Conservation (phyloP, 257 asterid species). For the Cinchona pubescens region DNA sequence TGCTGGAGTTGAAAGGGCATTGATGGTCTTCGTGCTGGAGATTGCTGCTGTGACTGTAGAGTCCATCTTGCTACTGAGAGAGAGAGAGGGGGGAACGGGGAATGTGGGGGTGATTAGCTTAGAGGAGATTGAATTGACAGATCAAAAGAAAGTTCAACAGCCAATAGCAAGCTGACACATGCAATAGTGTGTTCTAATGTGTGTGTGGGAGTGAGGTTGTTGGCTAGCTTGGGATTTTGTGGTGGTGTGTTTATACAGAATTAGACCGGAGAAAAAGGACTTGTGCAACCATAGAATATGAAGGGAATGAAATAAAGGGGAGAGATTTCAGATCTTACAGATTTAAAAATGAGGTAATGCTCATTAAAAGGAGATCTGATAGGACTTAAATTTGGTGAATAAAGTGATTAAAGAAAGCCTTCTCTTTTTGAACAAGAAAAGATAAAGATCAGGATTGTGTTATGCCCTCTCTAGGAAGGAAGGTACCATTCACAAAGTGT, state of each 20-base stretch:
- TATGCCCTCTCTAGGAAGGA: constrained; percentile 13
- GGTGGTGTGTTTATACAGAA: not conserved
- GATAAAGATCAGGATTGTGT: not conserved
- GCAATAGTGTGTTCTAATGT: not conserved
- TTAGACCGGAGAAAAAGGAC: not conserved
- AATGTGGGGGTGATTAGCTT: not conserved
- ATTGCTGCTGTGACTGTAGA: constrained; percentile 13
- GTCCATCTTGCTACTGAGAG: constrained; percentile 18
- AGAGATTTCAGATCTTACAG: not conserved
- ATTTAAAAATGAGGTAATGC: not conserved
- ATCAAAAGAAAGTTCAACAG: not conserved
- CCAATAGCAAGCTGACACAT: constrained; percentile 14
- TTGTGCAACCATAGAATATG: not conserved
- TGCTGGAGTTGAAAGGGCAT: constrained; percentile 12
- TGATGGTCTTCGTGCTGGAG: constrained; percentile 7
- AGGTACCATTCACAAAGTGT: not conserved
- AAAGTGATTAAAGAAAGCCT: constrained; percentile 19
- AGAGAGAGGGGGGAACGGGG: not conserved
- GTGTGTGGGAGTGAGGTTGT: not conserved
- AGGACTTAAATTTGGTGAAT: constrained; percentile 6
- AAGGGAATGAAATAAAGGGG: constrained; percentile 5
- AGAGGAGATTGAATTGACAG: constrained; percentile 1
- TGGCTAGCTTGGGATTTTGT: not conserved
- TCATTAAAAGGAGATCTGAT: not conserved
- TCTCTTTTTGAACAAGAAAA: not conserved